These are phyloP conservation scores for Pseudogymnoascus sp. DNA, from an alignment of 2,329 filamentous ascomycete genomes.

Conservation along the genomic window DNA sequence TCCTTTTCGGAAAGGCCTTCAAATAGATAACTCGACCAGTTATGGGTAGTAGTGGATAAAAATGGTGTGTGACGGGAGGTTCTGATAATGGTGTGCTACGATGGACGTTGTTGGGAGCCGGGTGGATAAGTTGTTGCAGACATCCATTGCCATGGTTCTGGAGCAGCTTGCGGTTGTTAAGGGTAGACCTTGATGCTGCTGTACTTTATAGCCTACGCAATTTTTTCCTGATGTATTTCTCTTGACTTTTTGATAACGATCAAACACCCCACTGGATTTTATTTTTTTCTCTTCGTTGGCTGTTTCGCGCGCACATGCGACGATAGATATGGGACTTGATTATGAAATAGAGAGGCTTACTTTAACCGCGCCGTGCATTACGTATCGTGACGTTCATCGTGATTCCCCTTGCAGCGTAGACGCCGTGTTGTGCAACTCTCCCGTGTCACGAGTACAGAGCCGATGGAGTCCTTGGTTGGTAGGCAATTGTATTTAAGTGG, in stretches of 20 bases:
- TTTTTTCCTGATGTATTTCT: constrained; percentile 31
- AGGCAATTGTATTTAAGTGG: neutral
- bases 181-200: constrained; percentile 27
- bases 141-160: constrained; percentile 32
- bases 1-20: constrained; percentile 99
- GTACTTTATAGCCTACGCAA: constrained; percentile 36
- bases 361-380: neutral
- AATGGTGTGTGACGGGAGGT: constrained; percentile 17
- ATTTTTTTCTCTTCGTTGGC: constrained; percentile 9
- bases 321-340: constrained; percentile 18
- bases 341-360: constrained; percentile 7
- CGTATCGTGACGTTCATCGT: constrained; percentile 4
- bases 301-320: constrained; percentile 13
- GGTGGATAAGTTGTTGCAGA: constrained; percentile 27
- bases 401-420: neutral
- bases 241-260: constrained; percentile 17
- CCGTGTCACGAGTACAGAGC: neutral
- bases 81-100: constrained; percentile 22
- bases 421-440: neutral
- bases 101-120: constrained; percentile 18
- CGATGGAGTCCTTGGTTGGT: neutral
- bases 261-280: constrained; percentile 7
- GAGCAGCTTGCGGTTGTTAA: constrained; percentile 30
- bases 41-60: constrained; percentile 24
- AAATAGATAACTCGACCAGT: constrained; percentile 45